phyloP scores from a whole-genome alignment of 2,329 filamentous ascomycete genomes.

The Neonectria punicea region DNA sequence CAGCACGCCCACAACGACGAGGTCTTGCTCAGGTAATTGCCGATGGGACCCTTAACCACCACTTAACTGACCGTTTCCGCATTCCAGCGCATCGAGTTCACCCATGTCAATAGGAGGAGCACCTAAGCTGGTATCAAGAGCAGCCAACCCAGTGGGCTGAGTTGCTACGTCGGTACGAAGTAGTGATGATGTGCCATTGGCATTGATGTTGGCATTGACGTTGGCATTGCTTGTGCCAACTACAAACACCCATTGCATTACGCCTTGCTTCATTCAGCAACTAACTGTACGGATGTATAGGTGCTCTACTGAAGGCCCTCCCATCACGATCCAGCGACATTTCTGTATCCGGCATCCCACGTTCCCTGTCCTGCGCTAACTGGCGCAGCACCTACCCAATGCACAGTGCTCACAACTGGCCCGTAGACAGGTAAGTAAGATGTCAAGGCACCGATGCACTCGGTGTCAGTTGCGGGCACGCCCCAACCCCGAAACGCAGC shows the following conservation, averaged over 20 bases:
- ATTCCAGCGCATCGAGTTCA: not conserved
- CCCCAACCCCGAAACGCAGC: slow-evolving; percentile 40
- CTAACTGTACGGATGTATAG: no score
- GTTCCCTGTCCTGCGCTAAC: slow-evolving; percentile 38
- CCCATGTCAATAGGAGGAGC: slow-evolving; percentile 9
- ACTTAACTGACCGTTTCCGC: slow-evolving; percentile 10
- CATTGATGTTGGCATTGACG: no score
- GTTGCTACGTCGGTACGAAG: not conserved
- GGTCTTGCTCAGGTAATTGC: not conserved
- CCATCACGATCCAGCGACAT: slow-evolving; percentile 19
- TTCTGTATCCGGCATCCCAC: slow-evolving; percentile 17
- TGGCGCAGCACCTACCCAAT: slow-evolving; percentile 19
- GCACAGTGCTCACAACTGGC: not conserved
- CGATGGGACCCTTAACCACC: slow-evolving; percentile 3
- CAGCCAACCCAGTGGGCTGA: not conserved
- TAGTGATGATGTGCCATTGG: not conserved
- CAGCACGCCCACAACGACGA: not conserved
- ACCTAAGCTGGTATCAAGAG: not conserved
- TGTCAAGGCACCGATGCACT: slow-evolving; percentile 36
- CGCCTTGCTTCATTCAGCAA: no score
- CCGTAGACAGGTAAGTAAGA: slow-evolving; percentile 19
- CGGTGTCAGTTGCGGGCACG: slow-evolving; percentile 38
- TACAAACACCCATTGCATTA: no score
- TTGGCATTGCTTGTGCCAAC: no score
- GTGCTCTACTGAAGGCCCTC: not conserved